Base-by-base conservation (phyloP, 495 filamentous ascomycete genomes). In the Penicillium silybi region DNA sequence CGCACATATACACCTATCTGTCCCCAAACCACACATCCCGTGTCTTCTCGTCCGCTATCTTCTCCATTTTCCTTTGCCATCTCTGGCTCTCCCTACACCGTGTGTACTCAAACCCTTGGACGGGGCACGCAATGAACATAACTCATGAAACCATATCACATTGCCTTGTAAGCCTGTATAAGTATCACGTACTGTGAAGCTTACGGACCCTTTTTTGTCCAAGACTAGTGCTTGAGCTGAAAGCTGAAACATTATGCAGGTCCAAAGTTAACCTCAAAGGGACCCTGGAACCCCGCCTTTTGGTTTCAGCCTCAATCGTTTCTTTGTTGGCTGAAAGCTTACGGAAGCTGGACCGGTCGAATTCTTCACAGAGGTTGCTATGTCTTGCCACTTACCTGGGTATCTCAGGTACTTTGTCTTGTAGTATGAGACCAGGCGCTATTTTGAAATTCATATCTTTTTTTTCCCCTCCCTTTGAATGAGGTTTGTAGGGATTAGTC, bases 91-190 rank as follows among this genome's bases (percentile, higher is more conserved):
- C 23, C 25, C 48, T 59, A 47, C 54, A 50, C 54, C 44, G 48
- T 55, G 44, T 62, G 56, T 55, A 59, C 48, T 52, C 47, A 54
- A 17, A 38, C 46, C 59, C 45, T 48, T 23, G 58, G 59, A 60
- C 56, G 48, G 56, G 62, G 53, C 52, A 39, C 55, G 52, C 59
- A 49, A 65, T 61, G 62, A 65, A 65, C 56, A 63, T 65, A 65
- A 47, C 34, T 40, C 51, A 63, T 61, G 51, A 58, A 62, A 49
- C 50, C 34, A 27, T 17, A 37, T 17, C 4, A 13, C 13, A 13
- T 15, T 32, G 6, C 6, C 22, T 4, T 15, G 9, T 32, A 32
- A 10, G 3, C 11, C 2, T 13, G 9, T 32, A 13, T 11, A 13
- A 13, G 11, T 32, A 15, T 32, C 29, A 13, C 11, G 29, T 13